These are phyloP conservation scores for Neurospora sp. DNA, from an alignment of 495 filamentous ascomycete genomes.

Conservation along the genomic window DNA sequence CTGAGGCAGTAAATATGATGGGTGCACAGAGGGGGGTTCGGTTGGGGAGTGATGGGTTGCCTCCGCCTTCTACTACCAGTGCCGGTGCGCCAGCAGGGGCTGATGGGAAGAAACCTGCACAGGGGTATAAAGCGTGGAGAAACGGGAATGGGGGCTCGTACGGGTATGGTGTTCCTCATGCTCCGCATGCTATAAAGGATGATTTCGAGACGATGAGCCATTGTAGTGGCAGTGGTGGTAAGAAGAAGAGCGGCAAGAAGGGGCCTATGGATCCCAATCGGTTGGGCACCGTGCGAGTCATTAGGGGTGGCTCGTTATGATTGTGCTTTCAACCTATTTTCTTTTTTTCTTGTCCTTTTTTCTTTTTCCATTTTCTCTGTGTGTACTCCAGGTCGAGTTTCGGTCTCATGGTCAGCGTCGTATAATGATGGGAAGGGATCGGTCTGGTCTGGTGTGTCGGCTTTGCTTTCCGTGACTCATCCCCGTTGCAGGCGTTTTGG, in stretches of 20 bases:
- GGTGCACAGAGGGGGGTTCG: background rate
- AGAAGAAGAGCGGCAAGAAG: background rate
- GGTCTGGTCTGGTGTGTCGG: background rate
- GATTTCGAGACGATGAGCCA: background rate
- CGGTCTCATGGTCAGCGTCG: background rate
- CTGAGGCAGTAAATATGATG: background rate
- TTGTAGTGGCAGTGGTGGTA: background rate
- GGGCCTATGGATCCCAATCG: conserved; percentile 2
- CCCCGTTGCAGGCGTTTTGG: background rate
- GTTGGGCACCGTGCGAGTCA: conserved; percentile 9
- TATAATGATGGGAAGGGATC: background rate
- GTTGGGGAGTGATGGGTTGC: background rate
- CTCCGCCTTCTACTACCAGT: background rate
- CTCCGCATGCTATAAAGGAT: background rate
- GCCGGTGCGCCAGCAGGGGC: background rate
- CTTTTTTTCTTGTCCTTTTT: background rate
- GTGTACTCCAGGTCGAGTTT: background rate
- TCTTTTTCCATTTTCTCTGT: background rate
- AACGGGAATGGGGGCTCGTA: background rate
- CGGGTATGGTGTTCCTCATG: background rate
- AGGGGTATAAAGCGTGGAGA: background rate
- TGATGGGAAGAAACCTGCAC: background rate
- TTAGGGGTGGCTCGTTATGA: conserved; percentile 11
- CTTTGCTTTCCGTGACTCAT: background rate
- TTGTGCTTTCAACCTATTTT: background rate